Conservation (phyloP, 2,329 filamentous ascomycete genomes). For the Cytospora chrysosperma region DNA sequence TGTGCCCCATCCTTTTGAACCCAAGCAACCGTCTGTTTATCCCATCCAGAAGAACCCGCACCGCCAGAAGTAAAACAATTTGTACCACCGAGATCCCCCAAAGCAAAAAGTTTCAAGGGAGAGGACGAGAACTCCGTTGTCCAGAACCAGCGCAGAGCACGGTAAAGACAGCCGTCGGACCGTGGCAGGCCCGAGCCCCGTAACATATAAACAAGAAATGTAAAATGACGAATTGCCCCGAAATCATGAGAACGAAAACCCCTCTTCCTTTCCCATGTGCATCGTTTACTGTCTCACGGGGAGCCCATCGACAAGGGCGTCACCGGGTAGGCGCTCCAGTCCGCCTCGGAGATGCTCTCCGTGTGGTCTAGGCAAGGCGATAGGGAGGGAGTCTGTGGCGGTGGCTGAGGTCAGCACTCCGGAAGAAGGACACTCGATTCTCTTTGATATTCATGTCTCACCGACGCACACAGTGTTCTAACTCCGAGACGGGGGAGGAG, state of each 20-base stretch:
- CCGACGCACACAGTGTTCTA: slow-evolving; percentile 11
- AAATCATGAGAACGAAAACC: not conserved
- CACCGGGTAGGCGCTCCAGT: slow-evolving; percentile 63
- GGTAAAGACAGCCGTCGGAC: not conserved
- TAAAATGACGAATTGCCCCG: not conserved
- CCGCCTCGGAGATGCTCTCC: slow-evolving; percentile 56
- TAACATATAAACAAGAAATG: not conserved
- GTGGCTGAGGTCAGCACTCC: slow-evolving; percentile 31
- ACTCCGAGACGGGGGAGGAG: slow-evolving; percentile 23
- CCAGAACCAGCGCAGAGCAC: not conserved
- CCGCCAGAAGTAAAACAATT: not conserved
- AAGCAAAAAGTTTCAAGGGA: not conserved
- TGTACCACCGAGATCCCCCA: not conserved
- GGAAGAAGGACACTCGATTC: not conserved
- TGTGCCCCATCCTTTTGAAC: not conserved
- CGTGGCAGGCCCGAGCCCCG: not conserved
- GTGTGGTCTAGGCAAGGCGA: slow-evolving; percentile 73
- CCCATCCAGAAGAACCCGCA: not conserved
- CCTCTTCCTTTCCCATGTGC: not conserved
- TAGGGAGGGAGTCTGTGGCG: slow-evolving; percentile 69
- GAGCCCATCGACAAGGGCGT: slow-evolving; percentile 67
- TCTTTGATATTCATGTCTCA: slow-evolving; percentile 15
- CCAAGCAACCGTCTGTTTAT: not conserved
- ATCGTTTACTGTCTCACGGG: slow-evolving; percentile 18
- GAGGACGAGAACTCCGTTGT: not conserved